A percentile compares a stretch with the other conserved stretches of the same genome.
phyloP scores from a whole-genome alignment of 2,329 filamentous ascomycete species.

The Colletotrichum filicis region DNA sequence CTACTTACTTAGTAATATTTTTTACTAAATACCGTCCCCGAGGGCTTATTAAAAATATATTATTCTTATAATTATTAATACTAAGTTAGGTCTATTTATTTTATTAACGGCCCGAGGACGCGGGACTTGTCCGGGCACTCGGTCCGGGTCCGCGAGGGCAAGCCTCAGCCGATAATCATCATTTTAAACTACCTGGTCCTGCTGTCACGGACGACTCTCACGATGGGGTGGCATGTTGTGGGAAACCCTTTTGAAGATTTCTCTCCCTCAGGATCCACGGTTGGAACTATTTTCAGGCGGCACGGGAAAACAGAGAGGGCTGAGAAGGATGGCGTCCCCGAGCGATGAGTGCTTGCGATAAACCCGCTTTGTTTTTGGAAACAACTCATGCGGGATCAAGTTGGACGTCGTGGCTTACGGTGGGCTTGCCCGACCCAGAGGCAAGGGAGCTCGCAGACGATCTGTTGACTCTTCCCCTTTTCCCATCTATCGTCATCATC shows the following conservation, averaged over 20 bases:
- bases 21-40: too few species aligned
- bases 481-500: background rate
- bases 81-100: too few species aligned
- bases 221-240: background rate
- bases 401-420: background rate
- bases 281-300: background rate
- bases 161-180: background rate
- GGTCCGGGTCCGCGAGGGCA: background rate
- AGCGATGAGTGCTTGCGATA: background rate
- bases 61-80: too few species aligned
- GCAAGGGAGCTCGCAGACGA: background rate
- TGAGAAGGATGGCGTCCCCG: background rate
- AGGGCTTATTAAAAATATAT: too few species aligned
- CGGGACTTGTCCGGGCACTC: constrained; percentile 6
- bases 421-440: background rate
- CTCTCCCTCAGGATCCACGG: background rate
- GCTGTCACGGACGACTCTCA: background rate
- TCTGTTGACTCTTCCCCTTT: background rate
- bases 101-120: too few species aligned
- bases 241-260: background rate
- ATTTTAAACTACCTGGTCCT: background rate
- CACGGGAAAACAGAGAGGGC: background rate
- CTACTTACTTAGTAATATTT: too few species aligned
- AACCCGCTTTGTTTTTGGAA: background rate
- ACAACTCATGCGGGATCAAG: background rate